Base-by-base conservation (phyloP, 331 rosid genomes). In the Quercus lobata region DNA sequence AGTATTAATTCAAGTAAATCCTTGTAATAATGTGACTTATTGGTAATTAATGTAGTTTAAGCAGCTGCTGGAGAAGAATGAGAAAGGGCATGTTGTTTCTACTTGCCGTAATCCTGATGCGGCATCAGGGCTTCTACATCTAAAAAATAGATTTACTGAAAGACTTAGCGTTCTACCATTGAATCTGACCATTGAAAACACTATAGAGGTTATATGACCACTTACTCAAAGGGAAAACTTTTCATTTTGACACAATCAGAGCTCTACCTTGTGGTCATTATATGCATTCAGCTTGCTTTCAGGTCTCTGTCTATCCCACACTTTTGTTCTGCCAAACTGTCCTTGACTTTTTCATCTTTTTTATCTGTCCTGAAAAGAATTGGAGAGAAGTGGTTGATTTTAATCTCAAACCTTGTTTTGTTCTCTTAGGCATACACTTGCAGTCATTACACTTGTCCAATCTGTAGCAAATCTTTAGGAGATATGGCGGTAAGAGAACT, bases 241-340 rank as follows among this genome's bases (percentile, higher is more conserved):
- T 27, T 27, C 29, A 27, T 27, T 27, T 27, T 87, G 96, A 97
- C 58, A 88, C 97, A 5, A 93, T 96, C 81, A 89, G 99, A 82
- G 93, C 91, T 73, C 91, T 93, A 78, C 97, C 98, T 7, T 96
- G 99, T 85, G 99, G 99, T 69, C 99, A 96, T 85, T 96, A 93
- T 87, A 96, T 96, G 99, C 98, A 96, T 88, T 96, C 97, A 35
- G 94, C 98, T 83, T 96, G 99, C 89, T 96, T 96, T 87, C 97
- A 96, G 97, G 99, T 96, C 71, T 78, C 63, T 81, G 53, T 69
- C 68, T 71, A 69, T 53, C 72, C 57, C 34, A 57, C 54, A 68
- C 55, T 70, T 53, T 32, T 63, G 49, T 74, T 8, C 44, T 37
- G 37, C 65, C 77, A 71, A 17, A 66, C 72, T 17, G 72, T 63